phyloP scores from a whole-genome alignment of 2,329 filamentous ascomycete genomes.

The Sphaerulina vaccinii region DNA sequence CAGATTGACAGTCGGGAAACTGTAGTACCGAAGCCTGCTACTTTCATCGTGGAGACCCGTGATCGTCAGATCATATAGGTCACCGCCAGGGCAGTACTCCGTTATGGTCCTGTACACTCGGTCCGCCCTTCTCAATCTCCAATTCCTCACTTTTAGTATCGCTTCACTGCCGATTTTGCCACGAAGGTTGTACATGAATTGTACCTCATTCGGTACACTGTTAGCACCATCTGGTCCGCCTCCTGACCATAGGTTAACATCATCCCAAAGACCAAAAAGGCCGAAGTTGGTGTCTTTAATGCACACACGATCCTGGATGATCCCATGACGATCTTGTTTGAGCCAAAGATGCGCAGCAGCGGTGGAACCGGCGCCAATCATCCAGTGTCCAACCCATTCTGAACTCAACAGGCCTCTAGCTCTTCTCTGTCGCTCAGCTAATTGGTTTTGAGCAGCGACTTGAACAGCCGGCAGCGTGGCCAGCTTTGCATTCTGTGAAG shows the following conservation, averaged over 20 bases:
- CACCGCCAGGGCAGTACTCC: background rate
- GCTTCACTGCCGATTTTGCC: conserved; percentile 7
- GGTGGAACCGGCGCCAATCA: background rate
- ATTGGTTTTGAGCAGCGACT: background rate
- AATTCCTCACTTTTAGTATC: conserved; percentile 11
- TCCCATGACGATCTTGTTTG: conserved; percentile 6
- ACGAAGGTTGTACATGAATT: conserved; percentile 12
- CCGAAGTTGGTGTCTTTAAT: conserved; percentile 1
- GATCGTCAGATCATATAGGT: background rate
- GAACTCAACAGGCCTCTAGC: background rate
- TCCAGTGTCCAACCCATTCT: conserved; percentile 1
- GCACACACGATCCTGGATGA: conserved; percentile 7
- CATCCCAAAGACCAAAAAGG: background rate
- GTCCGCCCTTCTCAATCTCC: background rate
- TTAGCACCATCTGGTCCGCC: background rate
- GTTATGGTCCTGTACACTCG: background rate
- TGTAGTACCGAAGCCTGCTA: background rate
- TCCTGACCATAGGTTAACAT: background rate
- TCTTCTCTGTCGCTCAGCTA: background rate
- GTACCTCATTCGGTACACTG: conserved; percentile 7
- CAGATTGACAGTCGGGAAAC: conserved; percentile 1
- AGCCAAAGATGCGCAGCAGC: conserved; percentile 3
- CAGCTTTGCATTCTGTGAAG: background rate
- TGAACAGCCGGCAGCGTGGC: background rate
- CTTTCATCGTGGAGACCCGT: background rate